phyloP scores from a whole-genome alignment of 2,329 filamentous ascomycete genomes.

The Fusarium abutilonis region DNA sequence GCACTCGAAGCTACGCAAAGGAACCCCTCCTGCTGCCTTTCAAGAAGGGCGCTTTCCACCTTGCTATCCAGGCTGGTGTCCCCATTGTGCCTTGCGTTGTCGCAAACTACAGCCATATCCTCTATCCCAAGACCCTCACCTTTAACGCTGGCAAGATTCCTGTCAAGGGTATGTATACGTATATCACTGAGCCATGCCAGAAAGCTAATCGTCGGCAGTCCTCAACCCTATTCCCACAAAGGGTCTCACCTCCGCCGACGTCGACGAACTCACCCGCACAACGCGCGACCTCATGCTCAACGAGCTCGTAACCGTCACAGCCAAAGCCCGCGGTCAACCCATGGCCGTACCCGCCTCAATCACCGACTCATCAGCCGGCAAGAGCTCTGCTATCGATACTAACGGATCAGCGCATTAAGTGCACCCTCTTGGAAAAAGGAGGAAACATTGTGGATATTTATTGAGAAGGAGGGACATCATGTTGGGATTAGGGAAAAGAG shows the following conservation, averaged over 20 bases:
- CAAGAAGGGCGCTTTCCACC: slow-evolving; percentile 98
- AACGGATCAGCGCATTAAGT: slow-evolving; percentile 57
- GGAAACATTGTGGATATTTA: slow-evolving; percentile 5
- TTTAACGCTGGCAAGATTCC: slow-evolving; percentile 78
- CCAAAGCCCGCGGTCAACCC: slow-evolving; percentile 58
- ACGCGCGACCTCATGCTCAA: slow-evolving; percentile 81
- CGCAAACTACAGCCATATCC: slow-evolving; percentile 80
- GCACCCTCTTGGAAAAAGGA: neutral
- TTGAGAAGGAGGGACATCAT: neutral
- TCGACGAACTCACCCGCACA: slow-evolving; percentile 74
- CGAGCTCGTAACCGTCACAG: slow-evolving; percentile 66
- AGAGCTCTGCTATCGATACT: slow-evolving; percentile 47
- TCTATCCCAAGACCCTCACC: slow-evolving; percentile 70
- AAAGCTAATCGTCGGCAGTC: slow-evolving; percentile 59
- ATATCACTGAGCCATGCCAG: neutral
- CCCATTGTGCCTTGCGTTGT: slow-evolving; percentile 88
- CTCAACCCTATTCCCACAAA: slow-evolving; percentile 82
- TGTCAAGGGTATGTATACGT: slow-evolving; percentile 69
- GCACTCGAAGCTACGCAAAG: slow-evolving; percentile 87
- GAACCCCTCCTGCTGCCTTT: slow-evolving; percentile 89
- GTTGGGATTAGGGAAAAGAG: slow-evolving; percentile 15
- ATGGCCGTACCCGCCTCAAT: slow-evolving; percentile 47
- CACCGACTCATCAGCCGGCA: slow-evolving; percentile 40
- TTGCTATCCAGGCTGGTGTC: slow-evolving; percentile 92
- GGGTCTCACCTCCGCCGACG: slow-evolving; percentile 77